Percentiles rank a stretch among this genome's conserved stretches.
Evolutionary conservation across 257 asterid species (phyloP).

Genomic region (Solanum raphanifolium): DNA sequence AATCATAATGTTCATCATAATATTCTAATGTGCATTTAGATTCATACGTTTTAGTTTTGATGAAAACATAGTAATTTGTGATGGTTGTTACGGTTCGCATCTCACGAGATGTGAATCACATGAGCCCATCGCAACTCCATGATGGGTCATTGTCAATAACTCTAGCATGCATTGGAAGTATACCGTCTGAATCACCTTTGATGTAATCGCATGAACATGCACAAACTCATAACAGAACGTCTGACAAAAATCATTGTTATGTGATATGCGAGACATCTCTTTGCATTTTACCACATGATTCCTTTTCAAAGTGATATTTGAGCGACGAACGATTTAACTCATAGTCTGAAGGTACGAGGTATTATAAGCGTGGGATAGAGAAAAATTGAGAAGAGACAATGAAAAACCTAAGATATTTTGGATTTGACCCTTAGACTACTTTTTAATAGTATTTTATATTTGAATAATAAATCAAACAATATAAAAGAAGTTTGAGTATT

Average conservation of each 20-base stretch:
- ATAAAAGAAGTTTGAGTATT: not conserved
- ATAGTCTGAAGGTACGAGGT: not conserved
- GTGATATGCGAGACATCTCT: not conserved
- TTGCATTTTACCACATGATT: no score
- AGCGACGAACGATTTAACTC: not conserved
- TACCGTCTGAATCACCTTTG: no score
- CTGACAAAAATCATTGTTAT: no score
- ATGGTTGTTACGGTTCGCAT: not conserved
- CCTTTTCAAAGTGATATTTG: not conserved
- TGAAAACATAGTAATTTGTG: no score
- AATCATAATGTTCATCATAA: not conserved
- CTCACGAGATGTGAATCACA: not conserved
- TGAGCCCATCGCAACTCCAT: not conserved
- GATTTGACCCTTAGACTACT: not conserved
- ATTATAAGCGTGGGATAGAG: not conserved
- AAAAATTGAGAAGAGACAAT: no score
- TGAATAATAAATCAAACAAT: not conserved
- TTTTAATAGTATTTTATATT: no score
- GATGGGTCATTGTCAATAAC: not conserved
- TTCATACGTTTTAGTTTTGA: not conserved
- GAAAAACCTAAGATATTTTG: not conserved
- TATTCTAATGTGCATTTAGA: not conserved
- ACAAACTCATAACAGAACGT: no score
- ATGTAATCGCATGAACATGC: not conserved
- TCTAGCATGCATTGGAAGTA: not conserved